These are phyloP conservation scores for Penicillium sp. DNA, from an alignment of 2,329 filamentous ascomycete genomes.

Conservation along the genomic window DNA sequence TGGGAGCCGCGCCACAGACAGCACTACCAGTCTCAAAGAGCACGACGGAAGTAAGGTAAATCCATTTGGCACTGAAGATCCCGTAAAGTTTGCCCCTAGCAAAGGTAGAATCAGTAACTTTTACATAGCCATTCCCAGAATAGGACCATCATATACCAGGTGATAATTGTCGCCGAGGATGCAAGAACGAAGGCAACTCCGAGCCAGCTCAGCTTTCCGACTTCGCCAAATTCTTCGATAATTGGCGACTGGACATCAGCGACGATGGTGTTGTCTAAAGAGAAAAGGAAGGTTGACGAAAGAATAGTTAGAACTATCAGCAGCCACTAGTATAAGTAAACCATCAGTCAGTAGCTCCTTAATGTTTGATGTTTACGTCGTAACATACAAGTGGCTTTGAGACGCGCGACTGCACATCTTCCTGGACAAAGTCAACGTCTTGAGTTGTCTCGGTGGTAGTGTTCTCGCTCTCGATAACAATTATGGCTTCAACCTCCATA, in stretches of 20 bases:
- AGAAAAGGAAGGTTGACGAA: constrained; percentile 40
- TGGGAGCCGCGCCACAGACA: constrained; percentile 47
- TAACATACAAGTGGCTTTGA: constrained; percentile 9
- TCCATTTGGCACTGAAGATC: constrained; percentile 48
- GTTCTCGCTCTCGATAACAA: background rate
- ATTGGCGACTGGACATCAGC: constrained; percentile 50
- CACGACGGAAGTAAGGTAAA: constrained; percentile 32
- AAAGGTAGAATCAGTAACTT: constrained; percentile 23
- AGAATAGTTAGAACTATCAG: constrained; percentile 28
- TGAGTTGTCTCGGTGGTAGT: background rate
- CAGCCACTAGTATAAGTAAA: constrained; percentile 13
- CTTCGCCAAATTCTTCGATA: constrained; percentile 37
- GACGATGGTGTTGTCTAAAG: constrained; percentile 50
- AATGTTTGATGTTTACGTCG: background rate
- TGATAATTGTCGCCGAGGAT: constrained; percentile 41
- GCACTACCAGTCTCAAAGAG: constrained; percentile 36
- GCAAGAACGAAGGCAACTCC: constrained; percentile 45
- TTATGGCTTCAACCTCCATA: background rate
- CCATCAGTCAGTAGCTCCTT: background rate
- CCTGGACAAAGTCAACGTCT: constrained; percentile 10
- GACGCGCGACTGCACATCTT: constrained; percentile 10
- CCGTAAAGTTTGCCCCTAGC: constrained; percentile 38
- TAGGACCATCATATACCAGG: constrained; percentile 21
- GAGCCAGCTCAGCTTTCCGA: constrained; percentile 47
- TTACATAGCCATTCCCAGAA: background rate